Evolutionary conservation across 768 basidiomycete genomes (phyloP), one percentile per base, ranked within the genome.

Genomic region (Porpolomopsis calyptriformis): DNA sequence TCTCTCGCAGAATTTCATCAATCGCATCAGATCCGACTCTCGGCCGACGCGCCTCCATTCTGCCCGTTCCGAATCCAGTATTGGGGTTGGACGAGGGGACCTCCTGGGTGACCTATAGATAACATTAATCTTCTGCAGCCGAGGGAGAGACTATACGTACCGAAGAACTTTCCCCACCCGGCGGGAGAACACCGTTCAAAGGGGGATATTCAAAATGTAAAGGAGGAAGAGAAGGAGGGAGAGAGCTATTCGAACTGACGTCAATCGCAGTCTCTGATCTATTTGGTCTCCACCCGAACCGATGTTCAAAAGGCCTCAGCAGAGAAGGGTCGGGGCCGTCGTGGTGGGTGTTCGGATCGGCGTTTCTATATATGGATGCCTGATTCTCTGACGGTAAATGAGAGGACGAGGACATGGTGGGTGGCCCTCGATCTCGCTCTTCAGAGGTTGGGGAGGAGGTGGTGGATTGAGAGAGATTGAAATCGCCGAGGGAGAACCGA

Each of bases 241-340:
- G 23, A 45, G 52, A 41, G 19, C 37, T 45, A 35, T 40, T 18
- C 4, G 40, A 22, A 6, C 40, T 24, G 29, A 45, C 48, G 26
- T 56, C 57, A 36, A 51, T 48, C 4, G 57, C 55, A 3, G 59
- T 45, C 4, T 50, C 51, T 19, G 18, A 12, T 36, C 36, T 25
- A 24, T 19, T 46, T 31, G 39, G 31, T 10, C 10, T 47, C 29
- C 48, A 55, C 46, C 43, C 49, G 27, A 40, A 37, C 19, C 36
- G 40, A 43, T 53, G 51, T 41, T 49, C 54, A 3, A 48, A 43
- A 36, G 50, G 47, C 29, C 68, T 61, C 45, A 69, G 66, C 48
- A 77, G 59, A 2, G 74, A 73, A 41, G 69, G 69, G 22, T 72
- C 57, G 60, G 70, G 69, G 3, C 74, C 73, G 36, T 72, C 67